A percentile compares a stretch with the other conserved stretches of the same genome.
These are phyloP conservation scores for Chaetomium strumarium DNA, from an alignment of 2,329 filamentous ascomycete species.

Conservation along the genomic window DNA sequence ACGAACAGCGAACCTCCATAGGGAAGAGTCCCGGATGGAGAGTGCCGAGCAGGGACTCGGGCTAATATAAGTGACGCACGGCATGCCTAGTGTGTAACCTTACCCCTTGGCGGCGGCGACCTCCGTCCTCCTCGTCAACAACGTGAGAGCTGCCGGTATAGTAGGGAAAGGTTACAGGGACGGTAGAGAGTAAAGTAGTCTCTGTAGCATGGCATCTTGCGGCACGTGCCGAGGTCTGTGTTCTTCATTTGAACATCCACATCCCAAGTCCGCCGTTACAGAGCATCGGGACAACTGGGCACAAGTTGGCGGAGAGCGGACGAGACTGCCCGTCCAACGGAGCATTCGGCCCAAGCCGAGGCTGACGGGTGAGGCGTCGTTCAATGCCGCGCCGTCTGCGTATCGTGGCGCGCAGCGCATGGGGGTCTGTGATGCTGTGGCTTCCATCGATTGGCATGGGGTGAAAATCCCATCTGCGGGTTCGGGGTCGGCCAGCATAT, in stretches of 20 bases:
- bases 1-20: neutral
- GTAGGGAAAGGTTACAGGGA: neutral
- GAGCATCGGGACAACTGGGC: neutral
- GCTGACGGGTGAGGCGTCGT: slow-evolving; percentile 5
- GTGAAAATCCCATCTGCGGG: neutral
- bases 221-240: no score
- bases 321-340: neutral
- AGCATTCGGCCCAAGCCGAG: slow-evolving; percentile 1
- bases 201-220: no score
- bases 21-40: neutral
- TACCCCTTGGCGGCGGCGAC: no score
- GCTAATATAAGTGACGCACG: slow-evolving; percentile 6
- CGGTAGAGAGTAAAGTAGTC: no score
- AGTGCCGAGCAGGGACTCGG: neutral
- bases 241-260: neutral
- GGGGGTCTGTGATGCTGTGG: slow-evolving; percentile 1
- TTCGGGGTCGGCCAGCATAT: no score
- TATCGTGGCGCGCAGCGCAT: neutral
- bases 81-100: neutral
- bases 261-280: neutral
- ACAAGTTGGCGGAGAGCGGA: neutral
- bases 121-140: neutral
- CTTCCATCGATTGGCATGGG: slow-evolving; percentile 1
- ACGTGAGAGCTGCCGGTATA: neutral
- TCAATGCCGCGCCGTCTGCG: neutral